Evolutionary conservation across 768 basidiomycete genomes (phyloP).

Genomic region (Xerocomellus amylosporus): DNA sequence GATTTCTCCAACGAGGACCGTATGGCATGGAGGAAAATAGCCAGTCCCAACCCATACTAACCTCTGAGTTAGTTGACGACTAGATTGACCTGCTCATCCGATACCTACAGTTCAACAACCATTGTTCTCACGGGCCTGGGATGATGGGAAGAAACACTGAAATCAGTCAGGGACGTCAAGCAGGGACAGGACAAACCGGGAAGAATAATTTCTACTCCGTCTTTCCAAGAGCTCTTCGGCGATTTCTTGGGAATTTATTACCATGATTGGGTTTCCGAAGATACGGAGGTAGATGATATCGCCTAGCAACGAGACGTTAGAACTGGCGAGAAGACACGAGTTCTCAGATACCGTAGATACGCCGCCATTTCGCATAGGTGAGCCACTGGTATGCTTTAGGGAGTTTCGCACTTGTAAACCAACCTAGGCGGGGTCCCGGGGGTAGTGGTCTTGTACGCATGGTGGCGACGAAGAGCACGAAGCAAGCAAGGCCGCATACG

Average conservation of each 20-base stretch:
- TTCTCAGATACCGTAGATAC: conserved; percentile 37
- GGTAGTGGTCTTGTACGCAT: conserved; percentile 24
- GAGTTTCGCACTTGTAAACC: conserved; percentile 34
- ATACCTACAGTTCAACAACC: conserved; percentile 42
- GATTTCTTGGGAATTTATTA: conserved; percentile 43
- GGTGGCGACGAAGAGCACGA: conserved; percentile 11
- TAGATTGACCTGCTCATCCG: neutral
- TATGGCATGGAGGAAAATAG: conserved; percentile 42
- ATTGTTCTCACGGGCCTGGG: conserved; percentile 40
- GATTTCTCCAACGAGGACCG: conserved; percentile 36
- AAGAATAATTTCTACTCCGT: conserved; percentile 44
- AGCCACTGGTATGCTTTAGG: conserved; percentile 43
- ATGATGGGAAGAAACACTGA: neutral
- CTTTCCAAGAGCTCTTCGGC: conserved; percentile 47
- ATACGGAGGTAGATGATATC: conserved; percentile 45
- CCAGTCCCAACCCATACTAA: conserved; percentile 49
- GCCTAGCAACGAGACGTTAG: conserved; percentile 29
- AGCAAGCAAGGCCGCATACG: conserved; percentile 8
- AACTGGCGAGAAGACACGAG: neutral
- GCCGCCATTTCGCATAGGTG: conserved; percentile 44
- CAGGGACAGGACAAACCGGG: conserved; percentile 18
- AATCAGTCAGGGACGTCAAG: neutral
- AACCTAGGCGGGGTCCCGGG: conserved; percentile 42
- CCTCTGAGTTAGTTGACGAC: neutral
- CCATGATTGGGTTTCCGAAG: conserved; percentile 45